A percentile compares a stretch with the other conserved stretches of the same genome.
Evolutionary conservation across 768 basidiomycete genomes (phyloP).

Genomic region (Trametopsis cervina): DNA sequence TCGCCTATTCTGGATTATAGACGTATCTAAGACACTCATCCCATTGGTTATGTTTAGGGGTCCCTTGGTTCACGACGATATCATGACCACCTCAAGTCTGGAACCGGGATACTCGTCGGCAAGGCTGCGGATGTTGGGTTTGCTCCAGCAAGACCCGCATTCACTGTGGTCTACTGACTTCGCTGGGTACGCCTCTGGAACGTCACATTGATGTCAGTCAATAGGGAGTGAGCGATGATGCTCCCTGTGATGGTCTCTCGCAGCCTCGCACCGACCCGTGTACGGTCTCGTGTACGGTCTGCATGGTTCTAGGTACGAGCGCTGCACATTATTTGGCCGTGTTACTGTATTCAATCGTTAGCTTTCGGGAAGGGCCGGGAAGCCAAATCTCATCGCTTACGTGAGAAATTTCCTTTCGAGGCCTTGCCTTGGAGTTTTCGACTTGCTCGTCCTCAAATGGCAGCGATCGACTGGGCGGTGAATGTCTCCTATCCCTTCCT

Average conservation of each 20-base stretch:
- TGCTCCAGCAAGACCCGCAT: too few relatives aligned
- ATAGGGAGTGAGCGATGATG: too few relatives aligned
- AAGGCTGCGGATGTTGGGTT: neutral
- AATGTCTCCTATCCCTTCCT: constrained; percentile 9
- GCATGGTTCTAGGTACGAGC: neutral
- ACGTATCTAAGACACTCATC: neutral
- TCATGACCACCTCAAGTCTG: neutral
- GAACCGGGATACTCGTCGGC: neutral
- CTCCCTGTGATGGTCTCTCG: neutral
- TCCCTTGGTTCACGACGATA: neutral
- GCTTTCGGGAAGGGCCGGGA: constrained; percentile 10
- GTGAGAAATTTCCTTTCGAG: constrained; percentile 7
- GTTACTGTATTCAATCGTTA: neutral
- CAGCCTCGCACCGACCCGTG: neutral
- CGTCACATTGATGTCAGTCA: constrained; percentile 6
- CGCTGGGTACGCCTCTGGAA: neutral
- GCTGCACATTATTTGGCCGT: constrained; percentile 5
- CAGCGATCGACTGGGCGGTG: constrained; percentile 7
- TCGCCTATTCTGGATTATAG: neutral
- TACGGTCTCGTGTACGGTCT: constrained; percentile 7
- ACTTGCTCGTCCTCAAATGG: constrained; percentile 11
- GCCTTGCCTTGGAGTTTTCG: constrained; percentile 8
- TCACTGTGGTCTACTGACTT: neutral
- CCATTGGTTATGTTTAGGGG: neutral
- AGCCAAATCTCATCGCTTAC: neutral